Evolutionary conservation across 805 yeast genomes (phyloP), one percentile per base, ranked within the genome.

Genomic region (Hanseniaspora nectarophila): DNA sequence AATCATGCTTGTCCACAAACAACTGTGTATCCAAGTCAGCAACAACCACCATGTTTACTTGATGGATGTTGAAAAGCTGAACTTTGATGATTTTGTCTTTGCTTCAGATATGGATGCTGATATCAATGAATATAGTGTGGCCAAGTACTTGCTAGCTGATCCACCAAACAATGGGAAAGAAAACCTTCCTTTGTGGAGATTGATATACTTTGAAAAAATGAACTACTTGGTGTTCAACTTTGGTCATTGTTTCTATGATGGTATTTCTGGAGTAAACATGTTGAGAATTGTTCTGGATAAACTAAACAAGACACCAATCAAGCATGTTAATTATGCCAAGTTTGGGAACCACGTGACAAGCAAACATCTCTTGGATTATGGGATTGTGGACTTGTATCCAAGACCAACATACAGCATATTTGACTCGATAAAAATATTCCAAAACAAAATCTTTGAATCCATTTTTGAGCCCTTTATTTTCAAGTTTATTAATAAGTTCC

Each of bases 241-340:
- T 45, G 54, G 49, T 5, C 54, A 52, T 13, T 39, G 47, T 13
- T 46, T 52, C 5, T 42, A 39, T 8, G 54, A 52, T 29, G 54
- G 54, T 5, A 42, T 52, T 20, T 52, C 54, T 5, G 51, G 51
- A 4, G 38, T 35, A 3, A 42, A 13, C 16, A 35, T 52, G 23
- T 31, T 45, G 9, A 20, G 42, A 8, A 9, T 35, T 3, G 31
- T 51, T 4, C n/a, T 51, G 4, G 26, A 42, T n/a, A 39, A 24
- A 4, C 7, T 51, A 18, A 24, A 15, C 13, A n/a, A 40, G 5
- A 26, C 7, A 7, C 16, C 31, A 10, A 4, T 26, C 4, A 20
- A 28, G 5, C 8, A 18, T 5, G n/a, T 40, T 2, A 28, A 45
- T 16, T 45, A 34, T n/a, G 24, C 23, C 13, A 23, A 31, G 13